Conservation (phyloP, 257 asterid species). For the Nicotiana benthamiana region DNA sequence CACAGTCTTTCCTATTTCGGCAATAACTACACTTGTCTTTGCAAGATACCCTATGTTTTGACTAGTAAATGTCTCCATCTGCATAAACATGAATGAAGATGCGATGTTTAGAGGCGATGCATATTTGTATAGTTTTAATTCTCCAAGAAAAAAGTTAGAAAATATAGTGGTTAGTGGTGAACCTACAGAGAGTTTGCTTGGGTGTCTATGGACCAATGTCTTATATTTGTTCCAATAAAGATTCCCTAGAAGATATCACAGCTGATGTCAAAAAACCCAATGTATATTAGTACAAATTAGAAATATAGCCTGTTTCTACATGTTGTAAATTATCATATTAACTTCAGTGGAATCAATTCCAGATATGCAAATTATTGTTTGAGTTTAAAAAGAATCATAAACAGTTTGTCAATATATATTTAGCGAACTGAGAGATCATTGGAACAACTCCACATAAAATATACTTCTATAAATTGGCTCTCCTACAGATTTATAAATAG, state of each 20-base stretch:
- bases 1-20: constrained; percentile 51
- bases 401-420: no score
- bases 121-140: not conserved
- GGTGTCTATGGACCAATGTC: no score
- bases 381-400: not conserved
- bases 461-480: no score
- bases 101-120: not conserved
- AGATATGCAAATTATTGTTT: not conserved
- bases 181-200: no score
- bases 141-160: not conserved
- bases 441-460: no score
- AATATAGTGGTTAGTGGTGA: no score
- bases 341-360: not conserved
- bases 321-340: not conserved
- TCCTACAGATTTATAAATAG: no score
- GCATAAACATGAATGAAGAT: constrained; percentile 13
- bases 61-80: constrained; percentile 59
- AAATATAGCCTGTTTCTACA: not conserved
- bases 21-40: constrained; percentile 55
- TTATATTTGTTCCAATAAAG: no score
- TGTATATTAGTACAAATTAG: no score
- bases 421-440: no score
- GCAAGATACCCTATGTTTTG: constrained; percentile 77
- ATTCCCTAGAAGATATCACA: no score
- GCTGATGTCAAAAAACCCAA: no score